Conservation (phyloP, 805 yeast genomes). For the Candida sanyiensis region DNA sequence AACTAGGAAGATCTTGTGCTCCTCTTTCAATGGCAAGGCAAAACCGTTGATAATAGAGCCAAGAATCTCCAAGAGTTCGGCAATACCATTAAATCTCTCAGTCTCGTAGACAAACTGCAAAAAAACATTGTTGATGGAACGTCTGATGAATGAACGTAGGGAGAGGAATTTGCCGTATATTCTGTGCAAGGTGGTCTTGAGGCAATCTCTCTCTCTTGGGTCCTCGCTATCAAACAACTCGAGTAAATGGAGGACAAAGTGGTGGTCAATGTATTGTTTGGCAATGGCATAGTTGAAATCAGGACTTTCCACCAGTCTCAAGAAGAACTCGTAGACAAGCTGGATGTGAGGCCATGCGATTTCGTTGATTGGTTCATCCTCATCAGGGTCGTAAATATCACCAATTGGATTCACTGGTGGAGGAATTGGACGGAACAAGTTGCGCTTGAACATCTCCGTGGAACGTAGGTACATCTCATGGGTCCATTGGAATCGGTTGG, state of each 20-base stretch:
- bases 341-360: conserved; percentile 99
- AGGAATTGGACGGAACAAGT: conserved; percentile 92
- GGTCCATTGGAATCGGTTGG: conserved; percentile 77
- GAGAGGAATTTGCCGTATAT: conserved; percentile 93
- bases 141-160: conserved; percentile 83
- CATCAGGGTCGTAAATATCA: conserved; percentile 95
- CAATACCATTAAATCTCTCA: conserved; percentile 91
- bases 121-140: conserved; percentile 87
- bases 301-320: conserved; percentile 88
- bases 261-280: conserved; percentile 89
- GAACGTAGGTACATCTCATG: conserved; percentile 88
- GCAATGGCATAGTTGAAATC: conserved; percentile 93
- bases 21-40: conserved; percentile 95
- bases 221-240: conserved; percentile 95
- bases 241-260: conserved; percentile 70
- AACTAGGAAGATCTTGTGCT: conserved; percentile 85
- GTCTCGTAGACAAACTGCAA: conserved; percentile 93
- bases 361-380: conserved; percentile 95
- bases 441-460: conserved; percentile 81
- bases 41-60: conserved; percentile 97
- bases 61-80: conserved; percentile 87
- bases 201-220: conserved; percentile 90
- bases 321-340: conserved; percentile 87
- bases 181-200: conserved; percentile 91
- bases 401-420: conserved; percentile 98